Evolutionary conservation across 371 early-diverging fungal genomes (phyloP).

Genomic region (Neoconidiobolus thromboides): DNA sequence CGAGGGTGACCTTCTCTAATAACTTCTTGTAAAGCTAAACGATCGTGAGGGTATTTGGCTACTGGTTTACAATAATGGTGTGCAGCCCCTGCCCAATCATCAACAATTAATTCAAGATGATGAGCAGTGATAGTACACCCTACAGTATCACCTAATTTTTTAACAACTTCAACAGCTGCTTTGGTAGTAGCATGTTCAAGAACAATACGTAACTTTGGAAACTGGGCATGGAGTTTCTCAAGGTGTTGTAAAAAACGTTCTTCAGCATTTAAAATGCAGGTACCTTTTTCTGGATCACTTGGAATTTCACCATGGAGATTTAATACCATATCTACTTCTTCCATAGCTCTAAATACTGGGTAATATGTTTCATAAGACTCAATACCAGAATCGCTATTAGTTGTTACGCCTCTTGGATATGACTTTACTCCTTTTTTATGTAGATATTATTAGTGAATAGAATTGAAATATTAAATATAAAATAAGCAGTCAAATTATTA

Average conservation of each 20-base stretch:
- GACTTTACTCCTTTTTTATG: slow-evolving; percentile 63
- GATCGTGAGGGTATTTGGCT: slow-evolving; percentile 86
- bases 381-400: slow-evolving; percentile 89
- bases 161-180: slow-evolving; percentile 81
- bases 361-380: slow-evolving; percentile 78
- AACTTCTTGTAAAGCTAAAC: slow-evolving; percentile 75
- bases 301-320: slow-evolving; percentile 94
- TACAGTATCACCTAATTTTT: slow-evolving; percentile 75
- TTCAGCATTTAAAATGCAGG: slow-evolving; percentile 93
- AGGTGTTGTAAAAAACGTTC: slow-evolving; percentile 75
- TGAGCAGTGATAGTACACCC: slow-evolving; percentile 91
- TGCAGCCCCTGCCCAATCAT: slow-evolving; percentile 92
- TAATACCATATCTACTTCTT: slow-evolving; percentile 77
- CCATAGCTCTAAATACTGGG: slow-evolving; percentile 86
- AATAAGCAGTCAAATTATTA: slow-evolving; percentile 7
- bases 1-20: slow-evolving; percentile 70
- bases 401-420: slow-evolving; percentile 95
- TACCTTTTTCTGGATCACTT: slow-evolving; percentile 57
- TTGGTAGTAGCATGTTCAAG: slow-evolving; percentile 91
- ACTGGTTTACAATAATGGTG: slow-evolving; percentile 97
- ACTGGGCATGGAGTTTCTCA: slow-evolving; percentile 59
- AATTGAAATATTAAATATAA: neutral
- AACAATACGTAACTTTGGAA: slow-evolving; percentile 86
- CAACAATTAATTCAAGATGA: slow-evolving; percentile 74
- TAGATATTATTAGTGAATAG: neutral